phyloP scores from a whole-genome alignment of 1,284 basidiomycete species.

The Irpex lacteus region DNA sequence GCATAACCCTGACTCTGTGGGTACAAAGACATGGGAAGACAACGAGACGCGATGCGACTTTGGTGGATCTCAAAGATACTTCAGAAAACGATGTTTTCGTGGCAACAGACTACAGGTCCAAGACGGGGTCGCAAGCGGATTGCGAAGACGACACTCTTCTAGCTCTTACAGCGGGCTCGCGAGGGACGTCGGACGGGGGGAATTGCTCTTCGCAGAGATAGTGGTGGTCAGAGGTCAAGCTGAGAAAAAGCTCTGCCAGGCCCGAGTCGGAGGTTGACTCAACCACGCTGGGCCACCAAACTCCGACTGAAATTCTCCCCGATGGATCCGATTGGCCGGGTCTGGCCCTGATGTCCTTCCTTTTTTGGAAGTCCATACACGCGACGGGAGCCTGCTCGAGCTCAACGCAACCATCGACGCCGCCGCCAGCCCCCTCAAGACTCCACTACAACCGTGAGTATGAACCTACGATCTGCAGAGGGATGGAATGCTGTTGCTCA shows the following conservation, averaged over 20 bases:
- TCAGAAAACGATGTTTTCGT: conserved; percentile 4
- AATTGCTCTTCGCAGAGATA: conserved; percentile 13
- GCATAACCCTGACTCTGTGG: conserved; percentile 43
- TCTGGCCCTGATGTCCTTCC: conserved; percentile 2
- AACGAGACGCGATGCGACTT: conserved; percentile 9
- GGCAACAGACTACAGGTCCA: conserved; percentile 2
- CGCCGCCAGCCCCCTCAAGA: conserved; percentile 31
- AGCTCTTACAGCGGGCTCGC: conserved; percentile 17
- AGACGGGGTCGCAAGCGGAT: conserved; percentile 6
- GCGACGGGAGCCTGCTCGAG: conserved; percentile 4
- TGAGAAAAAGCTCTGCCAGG: conserved; percentile 28
- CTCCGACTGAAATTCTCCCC: neutral
- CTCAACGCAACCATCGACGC: conserved; percentile 16
- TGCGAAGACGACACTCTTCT: conserved; percentile 6
- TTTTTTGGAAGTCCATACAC: conserved; percentile 7
- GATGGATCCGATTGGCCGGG: neutral
- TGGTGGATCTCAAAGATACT: conserved; percentile 20
- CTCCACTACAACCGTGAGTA: conserved; percentile 30
- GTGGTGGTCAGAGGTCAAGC: conserved; percentile 46
- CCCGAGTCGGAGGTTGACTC: conserved; percentile 15
- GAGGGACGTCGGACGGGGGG: conserved; percentile 7
- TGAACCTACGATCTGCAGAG: conserved; percentile 9
- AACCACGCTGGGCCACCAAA: neutral
- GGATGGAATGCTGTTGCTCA: conserved; percentile 5
- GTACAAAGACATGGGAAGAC: conserved; percentile 44